These are phyloP conservation scores for Drechslerella coelobrocha DNA, from an alignment of 2,329 filamentous ascomycete species.

Conservation along the genomic window DNA sequence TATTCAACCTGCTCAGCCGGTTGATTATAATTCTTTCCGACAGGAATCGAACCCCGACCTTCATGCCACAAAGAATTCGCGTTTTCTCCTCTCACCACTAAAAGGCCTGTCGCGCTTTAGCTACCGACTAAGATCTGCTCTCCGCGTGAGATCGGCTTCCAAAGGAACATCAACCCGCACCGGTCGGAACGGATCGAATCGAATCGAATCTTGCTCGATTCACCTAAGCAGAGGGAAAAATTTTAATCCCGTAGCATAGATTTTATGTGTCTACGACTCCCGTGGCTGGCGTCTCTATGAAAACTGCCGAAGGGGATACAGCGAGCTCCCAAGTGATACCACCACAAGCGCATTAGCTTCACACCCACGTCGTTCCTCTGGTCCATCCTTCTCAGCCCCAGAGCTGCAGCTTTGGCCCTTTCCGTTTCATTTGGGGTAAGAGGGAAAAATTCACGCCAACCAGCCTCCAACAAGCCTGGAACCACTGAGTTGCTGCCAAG, in stretches of 20 bases:
- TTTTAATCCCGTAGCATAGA: background rate
- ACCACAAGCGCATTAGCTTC: slow-evolving; percentile 2
- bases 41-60: background rate
- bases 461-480: slow-evolving; percentile 12
- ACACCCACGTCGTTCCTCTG: background rate
- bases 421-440: background rate
- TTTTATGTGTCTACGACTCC: slow-evolving; percentile 31
- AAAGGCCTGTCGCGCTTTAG: too few relatives aligned
- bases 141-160: background rate
- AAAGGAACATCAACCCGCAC: background rate
- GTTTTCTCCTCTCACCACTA: background rate
- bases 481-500: slow-evolving; percentile 43
- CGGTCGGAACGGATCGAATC: slow-evolving; percentile 32
- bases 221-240: background rate
- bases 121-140: too few relatives aligned
- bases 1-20: slow-evolving; percentile 18
- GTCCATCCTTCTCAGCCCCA: slow-evolving; percentile 37
- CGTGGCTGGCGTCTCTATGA: slow-evolving; percentile 25
- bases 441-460: slow-evolving; percentile 40
- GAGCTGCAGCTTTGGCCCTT: slow-evolving; percentile 49
- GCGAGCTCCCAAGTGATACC: slow-evolving; percentile 15
- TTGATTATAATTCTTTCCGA: slow-evolving; percentile 22
- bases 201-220: slow-evolving; percentile 22
- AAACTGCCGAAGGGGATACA: slow-evolving; percentile 27
- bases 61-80: background rate